phyloP scores from a whole-genome alignment of 2,329 filamentous ascomycete species.

The Penicillium griseofulvum region DNA sequence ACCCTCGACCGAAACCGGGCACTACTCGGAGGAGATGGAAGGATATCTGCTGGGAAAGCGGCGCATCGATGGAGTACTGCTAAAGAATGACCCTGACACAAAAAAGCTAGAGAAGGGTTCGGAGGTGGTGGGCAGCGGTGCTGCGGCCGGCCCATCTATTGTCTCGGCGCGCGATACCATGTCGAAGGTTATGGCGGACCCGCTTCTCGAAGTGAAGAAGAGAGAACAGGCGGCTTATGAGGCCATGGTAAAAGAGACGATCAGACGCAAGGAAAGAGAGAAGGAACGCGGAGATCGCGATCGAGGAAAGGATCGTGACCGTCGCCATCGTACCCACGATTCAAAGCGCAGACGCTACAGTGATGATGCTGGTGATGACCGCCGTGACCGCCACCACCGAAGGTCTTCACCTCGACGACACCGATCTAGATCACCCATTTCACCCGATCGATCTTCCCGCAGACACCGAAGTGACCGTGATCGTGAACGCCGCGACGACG shows the following conservation, averaged over 20 bases:
- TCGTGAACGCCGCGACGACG: constrained; percentile 17
- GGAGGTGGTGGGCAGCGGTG: constrained; percentile 23
- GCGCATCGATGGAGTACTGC: constrained; percentile 75
- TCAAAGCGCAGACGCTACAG: constrained; percentile 26
- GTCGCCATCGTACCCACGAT: constrained; percentile 21
- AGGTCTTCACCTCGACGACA: constrained; percentile 25
- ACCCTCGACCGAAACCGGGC: constrained; percentile 70
- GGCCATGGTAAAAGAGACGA: constrained; percentile 47
- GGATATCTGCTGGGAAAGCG: constrained; percentile 90
- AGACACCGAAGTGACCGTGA: constrained; percentile 27
- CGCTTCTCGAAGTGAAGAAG: constrained; percentile 86
- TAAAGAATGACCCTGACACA: constrained; percentile 70
- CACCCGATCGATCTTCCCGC: constrained; percentile 23
- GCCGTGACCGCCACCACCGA: constrained; percentile 19
- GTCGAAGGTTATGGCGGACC: constrained; percentile 84
- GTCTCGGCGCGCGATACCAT: constrained; percentile 77
- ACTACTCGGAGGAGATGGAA: constrained; percentile 81
- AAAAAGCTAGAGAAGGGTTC: constrained; percentile 75
- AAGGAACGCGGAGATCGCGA: constrained; percentile 23
- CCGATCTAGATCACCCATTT: constrained; percentile 24
- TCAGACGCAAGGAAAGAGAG: constrained; percentile 31
- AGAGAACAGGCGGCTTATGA: constrained; percentile 82
- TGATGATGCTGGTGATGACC: constrained; percentile 25
- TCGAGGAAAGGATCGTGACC: constrained; percentile 19
- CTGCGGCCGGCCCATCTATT: constrained; percentile 48